Percentiles rank a stretch among this genome's conserved stretches.
phyloP scores from a whole-genome alignment of 2,329 filamentous ascomycete genomes.

The Monosporascus sp. region DNA sequence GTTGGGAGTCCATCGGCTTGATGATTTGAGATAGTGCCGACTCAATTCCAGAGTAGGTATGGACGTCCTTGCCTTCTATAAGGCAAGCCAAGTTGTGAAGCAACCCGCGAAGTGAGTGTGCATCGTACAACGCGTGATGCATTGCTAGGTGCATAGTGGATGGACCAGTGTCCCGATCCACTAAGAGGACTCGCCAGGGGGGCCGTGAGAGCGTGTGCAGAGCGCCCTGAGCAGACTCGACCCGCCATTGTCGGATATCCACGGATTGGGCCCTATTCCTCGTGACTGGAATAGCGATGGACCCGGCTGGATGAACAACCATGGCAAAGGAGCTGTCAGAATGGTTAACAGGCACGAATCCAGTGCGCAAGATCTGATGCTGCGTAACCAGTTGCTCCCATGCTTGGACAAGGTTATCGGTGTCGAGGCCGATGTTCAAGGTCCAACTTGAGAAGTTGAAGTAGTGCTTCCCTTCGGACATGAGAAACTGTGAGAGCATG shows the following conservation, averaged over 20 bases:
- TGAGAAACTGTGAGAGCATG: conserved; percentile 70
- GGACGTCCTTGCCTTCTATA: conserved; percentile 16
- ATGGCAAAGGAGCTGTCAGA: conserved; percentile 64
- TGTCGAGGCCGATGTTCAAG: conserved; percentile 36
- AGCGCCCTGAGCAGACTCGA: conserved; percentile 25
- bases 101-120: conserved; percentile 63
- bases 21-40: conserved; percentile 38
- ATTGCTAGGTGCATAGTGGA: conserved; percentile 44
- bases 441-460: conserved; percentile 65
- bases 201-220: conserved; percentile 45
- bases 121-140: conserved; percentile 85
- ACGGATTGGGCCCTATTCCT: conserved; percentile 19
- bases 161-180: conserved; percentile 19
- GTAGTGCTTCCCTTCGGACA: conserved; percentile 64
- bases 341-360: conserved; percentile 62
- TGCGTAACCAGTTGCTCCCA: conserved; percentile 51
- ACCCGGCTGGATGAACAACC: conserved; percentile 50
- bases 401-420: conserved; percentile 43
- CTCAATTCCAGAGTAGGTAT: conserved; percentile 21
- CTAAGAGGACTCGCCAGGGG: conserved; percentile 59
- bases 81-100: conserved; percentile 50
- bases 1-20: conserved; percentile 21
- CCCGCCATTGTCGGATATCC: conserved; percentile 33
- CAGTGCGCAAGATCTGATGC: conserved; percentile 72
- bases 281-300: conserved; percentile 13